phyloP scores from a whole-genome alignment of 169 alveolate genomes.

The Plasmodium yoelii region DNA sequence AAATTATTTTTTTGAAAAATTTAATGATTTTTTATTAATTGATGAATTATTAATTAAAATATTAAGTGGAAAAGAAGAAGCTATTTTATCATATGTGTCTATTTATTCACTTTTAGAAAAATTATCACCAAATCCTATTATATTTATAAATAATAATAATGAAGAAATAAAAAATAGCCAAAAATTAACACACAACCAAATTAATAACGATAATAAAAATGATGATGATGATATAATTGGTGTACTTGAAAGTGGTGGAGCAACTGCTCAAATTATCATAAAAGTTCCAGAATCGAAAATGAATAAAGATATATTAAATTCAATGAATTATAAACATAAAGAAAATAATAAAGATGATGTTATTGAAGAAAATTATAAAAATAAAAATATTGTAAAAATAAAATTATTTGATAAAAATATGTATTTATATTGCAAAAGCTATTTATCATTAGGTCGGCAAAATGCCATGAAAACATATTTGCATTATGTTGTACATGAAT shows the following conservation, averaged over 20 bases:
- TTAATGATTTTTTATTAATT: constrained; percentile 65
- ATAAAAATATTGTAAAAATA: constrained; percentile 66
- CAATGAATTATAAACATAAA: constrained; percentile 51
- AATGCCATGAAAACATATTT: constrained; percentile 72
- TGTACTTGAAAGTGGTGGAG: constrained; percentile 76
- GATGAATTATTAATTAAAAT: constrained; percentile 65
- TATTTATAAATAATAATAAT: constrained; percentile 14
- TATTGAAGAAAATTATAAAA: constrained; percentile 76
- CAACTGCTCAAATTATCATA: constrained; percentile 73
- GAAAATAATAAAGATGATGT: constrained; percentile 35
- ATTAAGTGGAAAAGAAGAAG: constrained; percentile 77
- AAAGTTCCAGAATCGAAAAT: constrained; percentile 64
- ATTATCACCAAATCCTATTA: constrained; percentile 45
- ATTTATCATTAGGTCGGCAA: constrained; percentile 73
- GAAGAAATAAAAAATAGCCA: background rate
- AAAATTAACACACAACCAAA: background rate
- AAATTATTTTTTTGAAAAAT: constrained; percentile 31
- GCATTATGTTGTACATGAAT: constrained; percentile 55
- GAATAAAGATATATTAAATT: constrained; percentile 46
- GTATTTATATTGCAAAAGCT: constrained; percentile 75
- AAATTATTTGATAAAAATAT: constrained; percentile 29
- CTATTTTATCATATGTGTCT: constrained; percentile 76
- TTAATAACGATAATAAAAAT: background rate
- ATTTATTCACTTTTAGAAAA: constrained; percentile 65
- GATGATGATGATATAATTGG: constrained; percentile 35